These are phyloP conservation scores for Capsicum rhomboideum DNA, from an alignment of 257 asterid genomes.

Conservation along the genomic window DNA sequence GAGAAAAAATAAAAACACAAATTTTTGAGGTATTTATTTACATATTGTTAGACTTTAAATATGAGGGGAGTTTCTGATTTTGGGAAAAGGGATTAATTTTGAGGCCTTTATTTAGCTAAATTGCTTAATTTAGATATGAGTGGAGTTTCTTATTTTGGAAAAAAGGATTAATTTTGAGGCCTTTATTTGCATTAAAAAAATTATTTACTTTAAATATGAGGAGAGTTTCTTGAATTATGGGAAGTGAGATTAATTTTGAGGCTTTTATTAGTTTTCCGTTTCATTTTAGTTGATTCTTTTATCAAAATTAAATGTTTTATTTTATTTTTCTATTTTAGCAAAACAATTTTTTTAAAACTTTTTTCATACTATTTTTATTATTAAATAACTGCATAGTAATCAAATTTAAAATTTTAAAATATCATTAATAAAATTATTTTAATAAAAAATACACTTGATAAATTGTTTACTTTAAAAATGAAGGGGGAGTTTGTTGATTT, in stretches of 20 bases:
- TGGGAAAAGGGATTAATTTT: not conserved
- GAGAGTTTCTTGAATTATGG: not conserved
- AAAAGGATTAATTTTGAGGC: not conserved
- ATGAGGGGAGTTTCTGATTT: not conserved
- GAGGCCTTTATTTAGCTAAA: not conserved
- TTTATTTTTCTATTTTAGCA: too few species aligned
- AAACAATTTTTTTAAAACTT: too few species aligned
- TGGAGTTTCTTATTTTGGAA: not conserved
- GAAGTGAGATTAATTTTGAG: not conserved
- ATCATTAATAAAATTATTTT: too few species aligned
- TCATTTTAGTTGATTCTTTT: too few species aligned
- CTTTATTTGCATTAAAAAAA: not conserved
- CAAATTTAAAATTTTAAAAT: too few species aligned
- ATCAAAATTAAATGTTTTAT: too few species aligned
- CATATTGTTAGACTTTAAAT: not conserved
- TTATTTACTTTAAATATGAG: not conserved
- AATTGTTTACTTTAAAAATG: too few species aligned
- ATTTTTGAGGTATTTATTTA: not conserved
- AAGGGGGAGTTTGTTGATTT: not conserved
- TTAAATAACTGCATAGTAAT: too few species aligned
- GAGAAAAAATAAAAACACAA: not conserved
- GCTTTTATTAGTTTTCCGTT: not conserved
- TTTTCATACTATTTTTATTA: too few species aligned
- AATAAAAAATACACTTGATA: too few species aligned
- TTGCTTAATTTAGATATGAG: not conserved